Conservation (phyloP, 78 protist species). For the Tieghemostelium lacteum region DNA sequence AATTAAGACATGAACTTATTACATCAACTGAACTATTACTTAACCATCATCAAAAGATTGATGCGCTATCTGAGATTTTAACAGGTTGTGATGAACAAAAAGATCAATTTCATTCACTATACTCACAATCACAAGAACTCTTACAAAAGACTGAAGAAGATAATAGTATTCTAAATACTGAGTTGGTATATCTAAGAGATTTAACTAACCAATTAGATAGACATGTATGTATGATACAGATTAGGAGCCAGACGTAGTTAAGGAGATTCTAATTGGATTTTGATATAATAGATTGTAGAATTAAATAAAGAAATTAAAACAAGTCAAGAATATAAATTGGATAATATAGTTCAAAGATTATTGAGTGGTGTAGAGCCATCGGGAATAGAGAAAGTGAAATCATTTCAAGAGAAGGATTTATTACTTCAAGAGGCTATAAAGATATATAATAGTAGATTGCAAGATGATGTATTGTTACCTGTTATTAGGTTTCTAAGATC, state of each 20-base stretch:
- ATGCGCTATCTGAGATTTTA: slow-evolving; percentile 4
- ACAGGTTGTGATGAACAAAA: slow-evolving; percentile 29
- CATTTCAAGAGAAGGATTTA: slow-evolving; percentile 41
- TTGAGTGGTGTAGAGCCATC: slow-evolving; percentile 33
- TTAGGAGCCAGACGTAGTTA: too few relatives aligned
- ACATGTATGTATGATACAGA: slow-evolving; percentile 13
- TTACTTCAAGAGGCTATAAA: slow-evolving; percentile 10
- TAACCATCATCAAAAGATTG: slow-evolving; percentile 31
- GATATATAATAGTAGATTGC: slow-evolving; percentile 4
- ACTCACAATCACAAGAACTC: slow-evolving; percentile 20
- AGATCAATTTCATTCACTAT: slow-evolving; percentile 10
- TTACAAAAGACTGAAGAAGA: background rate
- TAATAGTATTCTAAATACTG: background rate
- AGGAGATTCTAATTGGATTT: too few relatives aligned
- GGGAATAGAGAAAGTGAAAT: slow-evolving; percentile 36
- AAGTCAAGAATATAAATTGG: slow-evolving; percentile 32
- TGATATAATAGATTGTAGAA: slow-evolving; percentile 7
- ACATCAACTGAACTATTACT: slow-evolving; percentile 18
- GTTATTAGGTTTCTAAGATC: slow-evolving; percentile 32
- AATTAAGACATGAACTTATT: slow-evolving; percentile 3
- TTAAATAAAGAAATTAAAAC: slow-evolving; percentile 30
- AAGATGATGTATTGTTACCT: slow-evolving; percentile 26
- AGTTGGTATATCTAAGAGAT: background rate
- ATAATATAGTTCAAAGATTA: slow-evolving; percentile 3
- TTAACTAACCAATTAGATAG: background rate